Percentiles rank a stretch among this genome's conserved stretches.
These are phyloP conservation scores for Plasmodium chabaudi DNA, from an alignment of 169 alveolate genomes.

Conservation along the genomic window DNA sequence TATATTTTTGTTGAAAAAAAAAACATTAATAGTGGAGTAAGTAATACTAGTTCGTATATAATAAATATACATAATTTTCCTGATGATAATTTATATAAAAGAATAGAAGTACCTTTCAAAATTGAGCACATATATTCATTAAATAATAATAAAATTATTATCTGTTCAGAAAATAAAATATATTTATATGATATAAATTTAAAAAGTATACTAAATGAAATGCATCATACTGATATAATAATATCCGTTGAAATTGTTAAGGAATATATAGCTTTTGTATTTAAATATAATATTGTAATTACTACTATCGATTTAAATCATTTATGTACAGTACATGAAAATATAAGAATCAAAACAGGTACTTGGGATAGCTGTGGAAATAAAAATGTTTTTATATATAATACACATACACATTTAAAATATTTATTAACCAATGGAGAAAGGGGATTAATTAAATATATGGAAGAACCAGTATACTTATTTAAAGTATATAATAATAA, in stretches of 20 bases:
- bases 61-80: conserved; percentile 70
- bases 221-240: conserved; percentile 75
- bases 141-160: conserved; percentile 47
- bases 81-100: conserved; percentile 47
- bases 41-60: conserved; percentile 4
- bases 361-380: conserved; percentile 80
- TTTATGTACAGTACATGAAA: conserved; percentile 75
- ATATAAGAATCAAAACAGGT: conserved; percentile 81
- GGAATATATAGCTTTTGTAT: conserved; percentile 79
- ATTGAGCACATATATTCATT: conserved; percentile 46
- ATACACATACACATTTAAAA: conserved; percentile 73
- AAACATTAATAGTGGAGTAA: neutral
- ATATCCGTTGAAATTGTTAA: conserved; percentile 77
- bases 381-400: conserved; percentile 75
- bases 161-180: conserved; percentile 37
- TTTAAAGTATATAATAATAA: conserved; percentile 53
- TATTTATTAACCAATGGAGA: conserved; percentile 57
- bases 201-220: conserved; percentile 46
- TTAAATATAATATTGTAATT: conserved; percentile 78
- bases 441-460: conserved; percentile 63
- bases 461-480: conserved; percentile 63
- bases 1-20: conserved; percentile 63
- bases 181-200: conserved; percentile 60
- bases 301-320: conserved; percentile 78
- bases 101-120: conserved; percentile 32